Evolutionary conservation across 2,329 filamentous ascomycete species (phyloP).

Genomic region (Cryphonectria nitschkei): DNA sequence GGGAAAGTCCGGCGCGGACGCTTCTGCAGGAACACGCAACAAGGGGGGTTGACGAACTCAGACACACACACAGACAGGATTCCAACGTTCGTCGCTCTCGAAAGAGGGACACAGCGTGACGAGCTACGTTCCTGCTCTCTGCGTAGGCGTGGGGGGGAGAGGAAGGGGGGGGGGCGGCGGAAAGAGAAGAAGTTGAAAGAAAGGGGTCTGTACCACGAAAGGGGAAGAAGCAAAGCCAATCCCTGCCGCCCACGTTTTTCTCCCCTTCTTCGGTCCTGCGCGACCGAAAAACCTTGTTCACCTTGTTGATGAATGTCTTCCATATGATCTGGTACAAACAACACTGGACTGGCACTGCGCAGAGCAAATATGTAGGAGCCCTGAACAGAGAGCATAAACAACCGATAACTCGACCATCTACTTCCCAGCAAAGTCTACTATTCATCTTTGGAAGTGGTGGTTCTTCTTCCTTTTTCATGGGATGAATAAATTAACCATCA

Average conservation of each 20-base stretch:
- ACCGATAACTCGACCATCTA: neutral
- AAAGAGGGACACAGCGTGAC: neutral
- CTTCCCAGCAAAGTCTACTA: neutral
- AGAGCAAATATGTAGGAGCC: neutral
- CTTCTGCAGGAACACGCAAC: slow-evolving; percentile 25
- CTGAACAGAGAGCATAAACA: neutral
- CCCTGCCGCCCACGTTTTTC: slow-evolving; percentile 10
- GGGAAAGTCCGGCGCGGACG: slow-evolving; percentile 8
- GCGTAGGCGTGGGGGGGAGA: neutral
- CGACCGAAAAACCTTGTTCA: neutral
- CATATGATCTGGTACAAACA: neutral
- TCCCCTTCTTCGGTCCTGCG: neutral
- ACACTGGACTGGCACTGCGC: neutral
- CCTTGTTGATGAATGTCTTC: neutral
- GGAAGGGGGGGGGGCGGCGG: neutral
- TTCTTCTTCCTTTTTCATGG: too few species aligned
- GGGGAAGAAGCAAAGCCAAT: slow-evolving; percentile 16
- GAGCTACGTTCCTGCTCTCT: neutral
- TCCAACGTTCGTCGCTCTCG: slow-evolving; percentile 9
- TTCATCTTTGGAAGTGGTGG: neutral
- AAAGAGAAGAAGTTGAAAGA: neutral
- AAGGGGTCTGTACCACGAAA: slow-evolving; percentile 21
- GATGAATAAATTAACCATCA: too few species aligned
- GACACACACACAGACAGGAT: neutral
- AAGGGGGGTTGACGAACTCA: too few species aligned